These are phyloP conservation scores for Alternaria angustiovoidea DNA, from an alignment of 2,329 filamentous ascomycete genomes.

Conservation along the genomic window DNA sequence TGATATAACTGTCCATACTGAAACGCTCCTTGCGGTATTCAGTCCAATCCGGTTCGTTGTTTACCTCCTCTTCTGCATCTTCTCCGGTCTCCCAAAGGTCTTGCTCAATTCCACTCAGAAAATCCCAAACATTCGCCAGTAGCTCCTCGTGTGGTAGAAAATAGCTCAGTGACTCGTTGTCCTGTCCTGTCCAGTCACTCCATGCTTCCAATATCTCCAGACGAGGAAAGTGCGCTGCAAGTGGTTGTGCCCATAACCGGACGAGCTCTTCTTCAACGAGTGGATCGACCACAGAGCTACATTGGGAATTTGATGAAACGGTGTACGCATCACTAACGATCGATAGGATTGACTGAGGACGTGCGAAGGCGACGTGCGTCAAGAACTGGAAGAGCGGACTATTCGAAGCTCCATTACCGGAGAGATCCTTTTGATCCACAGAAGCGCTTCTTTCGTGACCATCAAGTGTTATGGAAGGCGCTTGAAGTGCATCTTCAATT, in stretches of 20 bases:
- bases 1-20: slow-evolving; percentile 24
- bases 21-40: slow-evolving; percentile 22
- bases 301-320: slow-evolving; percentile 20
- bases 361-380: slow-evolving; percentile 38
- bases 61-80: slow-evolving; percentile 22
- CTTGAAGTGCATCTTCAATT: background rate
- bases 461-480: slow-evolving; percentile 14
- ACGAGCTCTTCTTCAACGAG: slow-evolving; percentile 39
- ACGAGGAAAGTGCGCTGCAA: slow-evolving; percentile 38
- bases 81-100: slow-evolving; percentile 44
- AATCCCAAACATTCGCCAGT: slow-evolving; percentile 44
- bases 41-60: slow-evolving; percentile 1
- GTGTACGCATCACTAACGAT: slow-evolving; percentile 25
- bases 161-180: slow-evolving; percentile 42
- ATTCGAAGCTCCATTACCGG: background rate
- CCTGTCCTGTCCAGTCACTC: slow-evolving; percentile 42
- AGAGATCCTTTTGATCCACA: background rate
- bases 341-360: slow-evolving; percentile 38
- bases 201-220: slow-evolving; percentile 46
- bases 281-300: slow-evolving; percentile 21
- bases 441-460: background rate
- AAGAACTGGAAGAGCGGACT: slow-evolving; percentile 36
- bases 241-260: slow-evolving; percentile 36
- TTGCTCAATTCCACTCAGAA: slow-evolving; percentile 45
- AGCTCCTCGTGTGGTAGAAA: slow-evolving; percentile 42